Evolutionary conservation across 148 eudicot species (phyloP), one percentile per base, ranked within the genome.

Genomic region (Chenopodium quinoa): DNA sequence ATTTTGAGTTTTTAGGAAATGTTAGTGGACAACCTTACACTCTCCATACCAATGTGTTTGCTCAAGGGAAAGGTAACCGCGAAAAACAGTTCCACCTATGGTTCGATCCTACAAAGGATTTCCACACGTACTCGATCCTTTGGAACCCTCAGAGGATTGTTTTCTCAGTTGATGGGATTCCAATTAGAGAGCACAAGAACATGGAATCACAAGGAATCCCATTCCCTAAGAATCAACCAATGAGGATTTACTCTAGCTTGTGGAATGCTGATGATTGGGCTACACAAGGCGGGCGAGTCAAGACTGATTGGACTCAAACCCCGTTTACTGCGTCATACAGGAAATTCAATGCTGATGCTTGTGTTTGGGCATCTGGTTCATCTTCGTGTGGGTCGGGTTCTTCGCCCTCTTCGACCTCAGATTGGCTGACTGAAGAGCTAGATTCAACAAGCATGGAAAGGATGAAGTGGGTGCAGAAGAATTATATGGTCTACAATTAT

Each of bases 241-340:
- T 83, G 85, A 79, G 79, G 74, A 66, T 83, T 63, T 83, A 83
- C 64, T 83, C 85, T 3, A 83, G 82, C 44, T 79, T 83, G 8
- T 83, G 85, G 85, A 44, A 79, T 56, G 82, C 82, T 7, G 85
- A 83, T 11, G 84, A 82, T 48, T 82, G 84, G 84, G 84, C 84
- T 23, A 86, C 88, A 1, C 83, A 80, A 78, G 88, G 88, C 3
- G 88, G 88, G 4, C 68, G 86, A 23, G 86, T 86, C 16, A 86
- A 86, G 70, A 66, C 88, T 6, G 84, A 83, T 56, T 86, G 86
- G 88, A 77, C 73, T 7, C 78, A 79, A 37, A 86, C 88, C 0
- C 88, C 88, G 5, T 86, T 86, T 48, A 48, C 52, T 48, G 11
- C 52, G 1, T 48, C 52, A 10, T 48, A 48, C 52, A 54, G 16